Percentiles rank a stretch among this genome's conserved stretches.
phyloP scores from a whole-genome alignment of 169 alveolate species.

The Plasmodium gonderi region DNA sequence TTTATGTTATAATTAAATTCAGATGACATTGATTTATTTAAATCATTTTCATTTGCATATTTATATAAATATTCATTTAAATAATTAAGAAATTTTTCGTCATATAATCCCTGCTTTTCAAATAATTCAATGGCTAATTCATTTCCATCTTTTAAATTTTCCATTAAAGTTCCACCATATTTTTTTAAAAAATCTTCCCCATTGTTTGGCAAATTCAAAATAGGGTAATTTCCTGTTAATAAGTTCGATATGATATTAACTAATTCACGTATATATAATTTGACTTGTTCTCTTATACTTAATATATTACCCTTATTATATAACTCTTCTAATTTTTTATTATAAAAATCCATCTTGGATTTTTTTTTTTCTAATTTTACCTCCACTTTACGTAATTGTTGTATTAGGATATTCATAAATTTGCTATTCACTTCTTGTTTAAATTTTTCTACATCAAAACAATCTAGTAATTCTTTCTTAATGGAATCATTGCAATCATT shows the following conservation, averaged over 20 bases:
- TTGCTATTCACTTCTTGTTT: slow-evolving; percentile 85
- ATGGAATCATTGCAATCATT: slow-evolving; percentile 80
- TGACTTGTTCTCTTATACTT: slow-evolving; percentile 85
- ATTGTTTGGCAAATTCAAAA: slow-evolving; percentile 85
- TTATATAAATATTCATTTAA: slow-evolving; percentile 76
- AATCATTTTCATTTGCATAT: slow-evolving; percentile 77
- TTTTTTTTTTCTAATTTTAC: slow-evolving; percentile 83
- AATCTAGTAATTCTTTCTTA: slow-evolving; percentile 78
- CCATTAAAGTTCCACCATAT: slow-evolving; percentile 89
- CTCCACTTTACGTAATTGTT: slow-evolving; percentile 85
- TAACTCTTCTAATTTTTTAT: slow-evolving; percentile 76
- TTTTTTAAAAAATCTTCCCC: slow-evolving; percentile 86
- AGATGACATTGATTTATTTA: slow-evolving; percentile 24
- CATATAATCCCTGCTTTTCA: slow-evolving; percentile 86
- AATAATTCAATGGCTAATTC: slow-evolving; percentile 86
- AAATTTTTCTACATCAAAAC: slow-evolving; percentile 84
- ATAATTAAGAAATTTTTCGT: slow-evolving; percentile 82
- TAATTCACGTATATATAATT: slow-evolving; percentile 87
- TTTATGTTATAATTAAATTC: slow-evolving; percentile 41
- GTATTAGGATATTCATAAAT: slow-evolving; percentile 84
- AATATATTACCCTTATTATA: slow-evolving; percentile 81
- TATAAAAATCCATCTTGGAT: slow-evolving; percentile 80
- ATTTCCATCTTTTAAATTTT: slow-evolving; percentile 89
- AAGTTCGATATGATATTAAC: slow-evolving; percentile 87
- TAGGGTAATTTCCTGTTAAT: slow-evolving; percentile 90